Evolutionary conservation across 192 early-diverging fungal species (phyloP).

Genomic region (Dissophora globulifera): DNA sequence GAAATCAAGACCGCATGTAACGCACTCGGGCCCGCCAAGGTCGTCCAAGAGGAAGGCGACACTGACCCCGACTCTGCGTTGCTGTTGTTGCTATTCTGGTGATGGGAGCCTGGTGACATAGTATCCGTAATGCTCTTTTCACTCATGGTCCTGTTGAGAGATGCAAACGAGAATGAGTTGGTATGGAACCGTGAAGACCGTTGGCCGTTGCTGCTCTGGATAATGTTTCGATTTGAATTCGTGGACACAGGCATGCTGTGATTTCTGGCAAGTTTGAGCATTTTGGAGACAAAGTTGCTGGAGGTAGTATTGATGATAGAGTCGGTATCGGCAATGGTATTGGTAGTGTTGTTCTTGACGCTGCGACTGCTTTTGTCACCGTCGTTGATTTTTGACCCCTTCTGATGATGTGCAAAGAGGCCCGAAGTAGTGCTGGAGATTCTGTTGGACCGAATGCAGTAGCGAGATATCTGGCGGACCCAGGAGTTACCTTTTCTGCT

Average conservation of each 20-base stretch:
- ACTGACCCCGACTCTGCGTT: not conserved
- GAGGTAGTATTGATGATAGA: not conserved
- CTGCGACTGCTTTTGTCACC: too few species aligned
- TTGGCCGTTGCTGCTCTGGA: not conserved
- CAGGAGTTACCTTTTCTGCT: too few species aligned
- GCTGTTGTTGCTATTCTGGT: too few species aligned
- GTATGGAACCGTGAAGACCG: too few species aligned
- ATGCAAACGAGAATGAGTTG: slow-evolving; percentile 22
- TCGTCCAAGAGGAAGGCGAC: not conserved
- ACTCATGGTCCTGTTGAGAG: not conserved
- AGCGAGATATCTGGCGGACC: too few species aligned
- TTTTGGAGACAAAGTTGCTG: not conserved
- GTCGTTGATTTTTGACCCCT: too few species aligned
- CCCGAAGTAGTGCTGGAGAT: too few species aligned
- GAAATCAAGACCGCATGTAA: slow-evolving; percentile 10
- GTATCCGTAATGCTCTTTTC: not conserved
- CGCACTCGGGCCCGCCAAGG: not conserved
- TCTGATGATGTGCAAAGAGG: too few species aligned
- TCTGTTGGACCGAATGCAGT: too few species aligned
- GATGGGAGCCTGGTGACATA: not conserved
- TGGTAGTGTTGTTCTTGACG: slow-evolving; percentile 2
- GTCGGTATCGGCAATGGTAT: too few species aligned
- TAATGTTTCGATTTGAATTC: not conserved
- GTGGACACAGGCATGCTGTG: slow-evolving; percentile 17
- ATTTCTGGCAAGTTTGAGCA: slow-evolving; percentile 3